A percentile compares a stretch with the other conserved stretches of the same genome.
These are phyloP conservation scores for Heliosperma pusillum DNA, from an alignment of 148 eudicot species.

Conservation along the genomic window DNA sequence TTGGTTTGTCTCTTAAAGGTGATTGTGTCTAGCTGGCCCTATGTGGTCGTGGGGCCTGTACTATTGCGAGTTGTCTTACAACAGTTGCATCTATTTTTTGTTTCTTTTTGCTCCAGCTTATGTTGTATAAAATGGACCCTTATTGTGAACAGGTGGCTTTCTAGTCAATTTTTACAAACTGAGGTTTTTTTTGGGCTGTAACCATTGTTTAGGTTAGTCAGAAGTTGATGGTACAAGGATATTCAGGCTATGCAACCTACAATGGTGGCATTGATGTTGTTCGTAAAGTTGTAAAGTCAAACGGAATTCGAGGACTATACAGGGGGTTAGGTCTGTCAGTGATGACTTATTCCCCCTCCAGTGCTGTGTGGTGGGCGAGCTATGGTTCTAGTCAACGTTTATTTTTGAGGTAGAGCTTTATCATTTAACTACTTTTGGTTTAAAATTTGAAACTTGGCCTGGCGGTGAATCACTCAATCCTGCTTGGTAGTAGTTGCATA, in stretches of 20 bases:
- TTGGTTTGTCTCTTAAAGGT: neutral
- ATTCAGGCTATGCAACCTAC: constrained; percentile 84
- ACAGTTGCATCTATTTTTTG: neutral
- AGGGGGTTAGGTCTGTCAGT: constrained; percentile 96
- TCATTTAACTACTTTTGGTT: constrained; percentile 5
- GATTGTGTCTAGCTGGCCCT: neutral
- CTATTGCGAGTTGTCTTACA: neutral
- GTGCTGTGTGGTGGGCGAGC: constrained; percentile 99
- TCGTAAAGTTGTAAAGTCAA: constrained; percentile 71
- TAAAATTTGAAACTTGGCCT: constrained; percentile 10
- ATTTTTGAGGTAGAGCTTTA: constrained; percentile 71
- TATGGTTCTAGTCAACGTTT: constrained; percentile 98
- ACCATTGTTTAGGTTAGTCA: constrained; percentile 65
- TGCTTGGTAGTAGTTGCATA: neutral
- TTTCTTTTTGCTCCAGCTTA: neutral
- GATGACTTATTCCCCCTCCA: constrained; percentile 86
- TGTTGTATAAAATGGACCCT: neutral
- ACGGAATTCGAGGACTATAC: constrained; percentile 86
- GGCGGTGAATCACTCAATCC: neutral
- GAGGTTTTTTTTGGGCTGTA: constrained; percentile 5
- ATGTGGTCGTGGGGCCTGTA: neutral
- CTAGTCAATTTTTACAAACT: neutral
- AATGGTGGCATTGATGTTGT: constrained; percentile 93
- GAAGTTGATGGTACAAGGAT: constrained; percentile 98
- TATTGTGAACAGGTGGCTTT: neutral